Evolutionary conservation across 768 basidiomycete species (phyloP).

Genomic region (Trametes villosa): DNA sequence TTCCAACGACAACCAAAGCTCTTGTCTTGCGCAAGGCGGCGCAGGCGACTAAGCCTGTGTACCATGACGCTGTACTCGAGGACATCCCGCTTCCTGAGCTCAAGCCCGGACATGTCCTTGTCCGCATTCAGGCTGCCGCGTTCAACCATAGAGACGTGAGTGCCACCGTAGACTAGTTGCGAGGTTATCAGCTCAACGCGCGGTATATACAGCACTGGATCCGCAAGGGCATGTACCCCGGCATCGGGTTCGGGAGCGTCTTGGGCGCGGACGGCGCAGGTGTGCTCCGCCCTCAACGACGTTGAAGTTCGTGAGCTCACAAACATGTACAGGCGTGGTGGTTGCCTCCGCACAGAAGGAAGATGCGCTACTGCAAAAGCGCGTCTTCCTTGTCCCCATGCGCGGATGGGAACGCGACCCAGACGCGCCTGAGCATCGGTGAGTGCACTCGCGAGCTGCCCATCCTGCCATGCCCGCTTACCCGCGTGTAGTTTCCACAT

Average conservation of each 20-base stretch:
- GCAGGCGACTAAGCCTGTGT: slow-evolving; percentile 44
- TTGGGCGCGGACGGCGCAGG: slow-evolving; percentile 80
- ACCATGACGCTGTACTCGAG: slow-evolving; percentile 61
- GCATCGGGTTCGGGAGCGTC: slow-evolving; percentile 58
- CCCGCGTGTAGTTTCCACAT: slow-evolving; percentile 56
- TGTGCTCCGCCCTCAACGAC: slow-evolving; percentile 31
- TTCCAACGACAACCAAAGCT: slow-evolving; percentile 51
- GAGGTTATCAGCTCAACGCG: neutral
- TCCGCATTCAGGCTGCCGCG: slow-evolving; percentile 67
- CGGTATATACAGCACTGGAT: slow-evolving; percentile 65
- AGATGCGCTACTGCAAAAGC: slow-evolving; percentile 61
- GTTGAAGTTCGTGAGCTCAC: neutral
- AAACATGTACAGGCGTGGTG: slow-evolving; percentile 53
- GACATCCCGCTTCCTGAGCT: slow-evolving; percentile 54
- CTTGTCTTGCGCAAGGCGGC: slow-evolving; percentile 53
- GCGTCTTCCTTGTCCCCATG: slow-evolving; percentile 77
- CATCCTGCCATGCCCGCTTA: neutral
- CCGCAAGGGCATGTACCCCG: slow-evolving; percentile 68
- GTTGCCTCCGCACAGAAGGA: slow-evolving; percentile 55
- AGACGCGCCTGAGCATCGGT: slow-evolving; percentile 69
- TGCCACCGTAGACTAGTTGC: neutral
- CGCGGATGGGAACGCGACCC: slow-evolving; percentile 76
- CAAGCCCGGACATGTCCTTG: slow-evolving; percentile 61
- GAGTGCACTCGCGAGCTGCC: slow-evolving; percentile 21
- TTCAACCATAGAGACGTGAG: slow-evolving; percentile 81